phyloP scores from a whole-genome alignment of 2,329 filamentous ascomycete genomes.

The Hypoxylon sp. region DNA sequence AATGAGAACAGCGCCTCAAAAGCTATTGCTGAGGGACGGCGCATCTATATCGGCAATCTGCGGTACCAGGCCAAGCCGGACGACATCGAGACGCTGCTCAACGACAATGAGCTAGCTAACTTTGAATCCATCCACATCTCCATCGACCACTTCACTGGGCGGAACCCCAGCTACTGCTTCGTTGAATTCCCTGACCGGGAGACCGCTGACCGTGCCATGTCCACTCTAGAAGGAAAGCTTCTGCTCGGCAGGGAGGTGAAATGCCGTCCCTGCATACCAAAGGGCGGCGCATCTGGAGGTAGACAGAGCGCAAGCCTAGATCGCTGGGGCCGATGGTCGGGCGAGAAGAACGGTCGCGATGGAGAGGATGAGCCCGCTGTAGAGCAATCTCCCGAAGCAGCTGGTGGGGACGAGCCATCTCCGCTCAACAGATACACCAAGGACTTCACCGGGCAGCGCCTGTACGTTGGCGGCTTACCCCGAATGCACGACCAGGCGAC shows the following conservation, averaged over 20 bases:
- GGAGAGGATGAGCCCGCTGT: conserved; percentile 7
- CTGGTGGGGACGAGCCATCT: background rate
- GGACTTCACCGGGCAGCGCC: conserved; percentile 53
- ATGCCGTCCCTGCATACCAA: conserved; percentile 74
- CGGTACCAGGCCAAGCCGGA: conserved; percentile 63
- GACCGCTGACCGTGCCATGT: conserved; percentile 69
- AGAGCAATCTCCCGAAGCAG: background rate
- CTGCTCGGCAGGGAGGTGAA: conserved; percentile 72
- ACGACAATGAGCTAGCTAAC: conserved; percentile 52
- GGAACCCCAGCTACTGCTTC: conserved; percentile 82
- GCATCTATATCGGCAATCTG: conserved; percentile 77
- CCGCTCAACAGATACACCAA: conserved; percentile 38
- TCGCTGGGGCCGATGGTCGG: conserved; percentile 62
- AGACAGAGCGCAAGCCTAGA: conserved; percentile 51
- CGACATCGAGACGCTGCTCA: conserved; percentile 55
- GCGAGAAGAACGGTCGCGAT: conserved; percentile 30
- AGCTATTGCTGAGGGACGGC: conserved; percentile 50
- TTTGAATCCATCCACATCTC: conserved; percentile 74
- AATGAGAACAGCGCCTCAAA: conserved; percentile 33
- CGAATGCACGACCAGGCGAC: conserved; percentile 63
- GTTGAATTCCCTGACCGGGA: conserved; percentile 73
- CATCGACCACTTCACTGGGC: conserved; percentile 74
- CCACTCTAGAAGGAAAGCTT: conserved; percentile 65
- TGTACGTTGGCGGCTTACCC: conserved; percentile 66
- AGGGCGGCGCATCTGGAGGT: conserved; percentile 50